Evolutionary conservation across 176 grass and related monocot genomes (phyloP), one percentile per base, ranked within the genome.

Genomic region (Secale cereale): DNA sequence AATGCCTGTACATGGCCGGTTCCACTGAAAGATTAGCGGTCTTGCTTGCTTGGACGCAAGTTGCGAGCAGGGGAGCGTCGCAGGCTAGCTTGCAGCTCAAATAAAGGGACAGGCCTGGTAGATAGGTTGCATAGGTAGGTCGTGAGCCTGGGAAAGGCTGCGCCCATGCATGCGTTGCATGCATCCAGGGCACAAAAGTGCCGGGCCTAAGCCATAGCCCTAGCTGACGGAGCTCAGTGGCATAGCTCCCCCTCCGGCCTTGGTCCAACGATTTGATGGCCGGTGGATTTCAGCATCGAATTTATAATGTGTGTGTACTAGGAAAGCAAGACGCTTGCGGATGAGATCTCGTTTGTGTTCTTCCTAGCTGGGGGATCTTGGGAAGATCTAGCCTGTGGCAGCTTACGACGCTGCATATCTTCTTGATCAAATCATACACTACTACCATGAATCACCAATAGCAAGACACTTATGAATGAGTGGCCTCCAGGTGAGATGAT

Each of bases 181-280:
- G 26, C 41, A 50, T 11, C 74, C 75, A 74, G 59, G 59, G 66
- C 75, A 87, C 85, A 61, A 84, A 81, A 80, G 46, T 41, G 81
- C 59, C 75, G 80, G 84, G 84, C 62, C 74, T 86, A 65, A 65
- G 78, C 54, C 52, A 17, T 70, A 73, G 83, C 88, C 88, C 79
- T 59, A 83, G 88, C 74, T 86, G 83, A 84, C 88, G 43, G 26
- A 74, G 84, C 65, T 86, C 77, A 73, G 72, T 57, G 8, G 84
- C n/a, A n/a, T 76, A 84, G 85, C 88, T 73, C 88, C 31, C 65
- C 65, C 88, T 40, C 65, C 65, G 59, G 28, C 52, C 57, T 37
- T 48, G 59, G 84, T 90, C 84, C 88, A 83, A 59, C 88, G 85
- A 90, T 90, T 87, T 79, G 80, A 90, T 75, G 85, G 79, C 61